A percentile compares a stretch with the other conserved stretches of the same genome.
Conservation (phyloP, 2,329 filamentous ascomycete genomes). For the Exophiala xenobiotica region DNA sequence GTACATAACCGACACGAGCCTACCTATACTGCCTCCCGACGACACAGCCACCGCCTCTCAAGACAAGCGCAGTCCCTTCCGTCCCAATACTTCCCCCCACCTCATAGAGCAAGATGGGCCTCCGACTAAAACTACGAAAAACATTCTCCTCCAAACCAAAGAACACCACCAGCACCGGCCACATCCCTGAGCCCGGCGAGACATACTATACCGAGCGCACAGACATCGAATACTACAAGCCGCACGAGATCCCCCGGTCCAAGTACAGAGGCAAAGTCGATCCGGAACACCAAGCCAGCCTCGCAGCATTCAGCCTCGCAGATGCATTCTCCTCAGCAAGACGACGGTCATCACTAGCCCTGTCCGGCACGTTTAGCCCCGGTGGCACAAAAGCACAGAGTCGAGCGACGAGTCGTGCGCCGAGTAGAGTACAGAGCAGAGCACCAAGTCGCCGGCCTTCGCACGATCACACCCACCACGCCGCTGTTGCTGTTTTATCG, state of each 20-base stretch:
- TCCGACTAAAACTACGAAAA: slow-evolving; percentile 24
- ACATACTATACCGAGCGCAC: slow-evolving; percentile 31
- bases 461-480: slow-evolving; percentile 2
- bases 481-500: too few species aligned
- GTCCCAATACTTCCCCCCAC: background rate
- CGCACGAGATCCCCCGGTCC: slow-evolving; percentile 47
- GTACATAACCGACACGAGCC: background rate
- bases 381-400: slow-evolving; percentile 32
- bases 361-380: slow-evolving; percentile 29
- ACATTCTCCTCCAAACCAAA: slow-evolving; percentile 20
- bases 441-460: slow-evolving; percentile 16
- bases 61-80: too few species aligned
- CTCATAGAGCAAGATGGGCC: slow-evolving; percentile 19
- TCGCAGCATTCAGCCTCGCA: slow-evolving; percentile 48
- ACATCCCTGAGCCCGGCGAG: slow-evolving; percentile 16
- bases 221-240: slow-evolving; percentile 50
- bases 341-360: slow-evolving; percentile 24
- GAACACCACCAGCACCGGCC: slow-evolving; percentile 10
- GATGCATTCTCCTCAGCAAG: slow-evolving; percentile 23
- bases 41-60: too few species aligned
- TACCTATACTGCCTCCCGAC: background rate
- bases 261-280: slow-evolving; percentile 52
- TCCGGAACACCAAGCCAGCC: slow-evolving; percentile 43
- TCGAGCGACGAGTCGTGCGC: slow-evolving; percentile 10
- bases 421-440: slow-evolving; percentile 22